Conservation (phyloP, 208 protist genomes). For the Trypanosoma avium region DNA sequence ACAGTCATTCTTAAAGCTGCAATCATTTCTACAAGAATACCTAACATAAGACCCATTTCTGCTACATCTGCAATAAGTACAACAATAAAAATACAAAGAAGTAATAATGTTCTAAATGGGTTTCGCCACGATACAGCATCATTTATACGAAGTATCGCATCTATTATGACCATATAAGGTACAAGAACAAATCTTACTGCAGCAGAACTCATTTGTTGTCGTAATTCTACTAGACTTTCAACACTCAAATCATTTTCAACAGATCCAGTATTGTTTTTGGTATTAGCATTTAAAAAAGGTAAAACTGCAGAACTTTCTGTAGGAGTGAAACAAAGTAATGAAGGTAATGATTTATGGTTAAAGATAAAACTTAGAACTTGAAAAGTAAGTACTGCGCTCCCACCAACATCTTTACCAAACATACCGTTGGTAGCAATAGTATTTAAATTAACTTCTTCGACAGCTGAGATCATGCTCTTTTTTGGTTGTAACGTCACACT, state of each 20-base stretch:
- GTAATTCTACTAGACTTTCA: slow-evolving; percentile 11
- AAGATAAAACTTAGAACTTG: slow-evolving; percentile 72
- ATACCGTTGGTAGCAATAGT: slow-evolving; percentile 67
- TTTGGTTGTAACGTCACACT: slow-evolving; percentile 78
- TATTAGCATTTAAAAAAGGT: not conserved
- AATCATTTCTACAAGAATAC: slow-evolving; percentile 34
- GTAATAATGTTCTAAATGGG: slow-evolving; percentile 50
- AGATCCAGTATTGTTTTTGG: not conserved
- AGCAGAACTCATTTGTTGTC: slow-evolving; percentile 31
- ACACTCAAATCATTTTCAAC: slow-evolving; percentile 2
- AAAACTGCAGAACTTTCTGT: not conserved
- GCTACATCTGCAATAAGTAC: slow-evolving; percentile 51
- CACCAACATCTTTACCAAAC: slow-evolving; percentile 71
- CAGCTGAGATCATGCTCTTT: slow-evolving; percentile 41
- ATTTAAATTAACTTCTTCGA: slow-evolving; percentile 70
- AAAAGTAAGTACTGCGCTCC: slow-evolving; percentile 69
- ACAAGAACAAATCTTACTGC: slow-evolving; percentile 73
- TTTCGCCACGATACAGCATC: slow-evolving; percentile 69
- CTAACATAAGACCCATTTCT: slow-evolving; percentile 47
- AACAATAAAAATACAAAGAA: slow-evolving; percentile 51
- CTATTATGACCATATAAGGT: slow-evolving; percentile 73
- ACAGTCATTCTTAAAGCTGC: slow-evolving; percentile 44
- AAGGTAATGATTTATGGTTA: slow-evolving; percentile 39
- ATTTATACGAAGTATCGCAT: slow-evolving; percentile 47
- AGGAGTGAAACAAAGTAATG: slow-evolving; percentile 32